Evolutionary conservation across 2,329 filamentous ascomycete species (phyloP), one percentile per base, ranked within the genome.

Genomic region (Colletotrichum neosansevieriae): DNA sequence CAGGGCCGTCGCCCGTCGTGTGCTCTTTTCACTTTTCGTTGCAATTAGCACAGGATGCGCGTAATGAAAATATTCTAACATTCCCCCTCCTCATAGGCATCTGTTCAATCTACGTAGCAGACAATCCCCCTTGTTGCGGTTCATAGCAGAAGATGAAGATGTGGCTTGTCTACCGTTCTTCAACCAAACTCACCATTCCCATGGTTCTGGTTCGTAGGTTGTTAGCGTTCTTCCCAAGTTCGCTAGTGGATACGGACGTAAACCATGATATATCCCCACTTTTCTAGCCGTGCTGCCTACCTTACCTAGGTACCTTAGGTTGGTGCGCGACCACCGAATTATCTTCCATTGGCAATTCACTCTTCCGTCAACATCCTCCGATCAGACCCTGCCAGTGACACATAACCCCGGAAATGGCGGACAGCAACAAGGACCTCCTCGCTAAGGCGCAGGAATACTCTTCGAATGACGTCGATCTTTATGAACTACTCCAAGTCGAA

Each of bases 401-500:
- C 34, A 19, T 38, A 36, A n/a, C 38, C 29, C 53, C 61, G 10
- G 34, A 67, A 47, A 69, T 69, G 67, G 67, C 67, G 64, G 67
- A 67, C 24, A 63, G 80, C 69, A 75, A 84, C 65, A 82, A 81
- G 56, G 86, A 88, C 50, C 81, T 89, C 53, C 73, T 86, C 64
- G 78, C 82, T 34, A 84, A 83, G 70, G 86, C 87, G 61, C 81
- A 85, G 76, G 86, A 89, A 70, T 88, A 89, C 73, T 89, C 89
- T 47, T 82, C 85, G 62, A 83, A 85, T n/a, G 83, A 86, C 65
- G 78, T 88, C 72, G 93, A 97, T 79, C 92, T 95, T 71, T 97
- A 96, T 82, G 88, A 87, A 29, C 85, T 97, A 29, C 87, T 97
- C 15, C 87, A 86, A 63, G 84, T 96, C 57, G 83, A 89, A 63